Conservation (phyloP, 306 rosid species). For the Vigna hirtella region DNA sequence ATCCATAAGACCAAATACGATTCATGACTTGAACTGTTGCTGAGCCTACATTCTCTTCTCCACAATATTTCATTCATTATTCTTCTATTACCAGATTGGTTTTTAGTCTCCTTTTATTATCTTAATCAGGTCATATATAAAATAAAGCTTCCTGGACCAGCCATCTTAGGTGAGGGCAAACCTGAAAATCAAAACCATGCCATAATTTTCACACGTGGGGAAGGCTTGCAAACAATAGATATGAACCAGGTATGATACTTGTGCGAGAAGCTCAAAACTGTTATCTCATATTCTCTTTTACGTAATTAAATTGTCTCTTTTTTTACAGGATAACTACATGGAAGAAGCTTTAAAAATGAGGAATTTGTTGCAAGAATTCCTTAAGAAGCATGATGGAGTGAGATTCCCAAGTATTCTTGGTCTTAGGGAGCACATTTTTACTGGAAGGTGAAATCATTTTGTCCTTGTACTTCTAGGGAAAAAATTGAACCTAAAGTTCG, state of each 20-base stretch:
- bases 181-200: constrained; percentile 99
- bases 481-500: not conserved
- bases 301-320: constrained; percentile 33
- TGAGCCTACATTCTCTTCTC: not conserved
- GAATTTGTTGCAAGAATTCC: constrained; percentile 93
- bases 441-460: constrained; percentile 73
- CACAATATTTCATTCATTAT: constrained; percentile 22
- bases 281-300: constrained; percentile 26
- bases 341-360: constrained; percentile 99
- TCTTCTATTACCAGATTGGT: not conserved
- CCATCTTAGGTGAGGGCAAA: constrained; percentile 96
- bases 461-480: not conserved
- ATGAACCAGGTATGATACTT: constrained; percentile 86
- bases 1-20: constrained; percentile 3
- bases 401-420: constrained; percentile 92
- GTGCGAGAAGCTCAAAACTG: constrained; percentile 3
- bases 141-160: constrained; percentile 98
- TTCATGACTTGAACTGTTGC: not conserved
- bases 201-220: constrained; percentile 93
- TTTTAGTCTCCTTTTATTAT: constrained; percentile 34
- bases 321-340: constrained; percentile 86
- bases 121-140: constrained; percentile 79
- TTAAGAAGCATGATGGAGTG: constrained; percentile 88
- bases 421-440: constrained; percentile 96
- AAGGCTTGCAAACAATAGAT: constrained; percentile 95